These are phyloP conservation scores for Alternaria dauci DNA, from an alignment of 2,329 filamentous ascomycete genomes.

Conservation along the genomic window DNA sequence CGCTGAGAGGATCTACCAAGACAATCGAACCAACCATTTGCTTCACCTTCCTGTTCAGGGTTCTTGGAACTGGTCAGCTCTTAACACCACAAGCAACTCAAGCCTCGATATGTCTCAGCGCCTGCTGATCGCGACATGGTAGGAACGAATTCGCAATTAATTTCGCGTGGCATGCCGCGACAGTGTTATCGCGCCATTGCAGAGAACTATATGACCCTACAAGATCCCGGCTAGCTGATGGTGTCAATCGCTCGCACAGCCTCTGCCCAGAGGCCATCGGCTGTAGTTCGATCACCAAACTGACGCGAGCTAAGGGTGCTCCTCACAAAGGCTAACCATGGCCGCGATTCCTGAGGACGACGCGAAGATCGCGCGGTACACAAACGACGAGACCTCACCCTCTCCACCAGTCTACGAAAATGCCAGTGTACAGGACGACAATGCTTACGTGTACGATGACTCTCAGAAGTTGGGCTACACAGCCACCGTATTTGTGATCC, in stretches of 20 bases:
- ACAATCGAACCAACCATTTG: conserved; percentile 20
- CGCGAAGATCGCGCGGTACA: conserved; percentile 28
- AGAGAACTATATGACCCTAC: conserved; percentile 27
- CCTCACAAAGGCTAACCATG: conserved; percentile 22
- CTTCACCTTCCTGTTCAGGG: conserved; percentile 42
- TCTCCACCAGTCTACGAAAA: conserved; percentile 30
- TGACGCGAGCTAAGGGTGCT: not conserved
- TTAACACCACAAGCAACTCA: conserved; percentile 35
- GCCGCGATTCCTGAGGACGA: conserved; percentile 31
- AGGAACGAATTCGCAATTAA: conserved; percentile 15
- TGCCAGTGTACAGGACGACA: conserved; percentile 42
- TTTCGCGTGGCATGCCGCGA: conserved; percentile 8
- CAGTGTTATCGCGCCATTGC: conserved; percentile 26
- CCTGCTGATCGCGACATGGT: conserved; percentile 39
- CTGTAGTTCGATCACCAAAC: not conserved
- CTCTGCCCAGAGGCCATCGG: not conserved
- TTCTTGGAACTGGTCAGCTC: conserved; percentile 20
- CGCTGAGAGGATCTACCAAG: conserved; percentile 33
- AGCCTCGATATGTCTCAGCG: conserved; percentile 34
- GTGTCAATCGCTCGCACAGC: conserved; percentile 18
- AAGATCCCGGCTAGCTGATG: conserved; percentile 13
- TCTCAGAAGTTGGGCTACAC: conserved; percentile 47
- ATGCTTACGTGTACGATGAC: conserved; percentile 44
- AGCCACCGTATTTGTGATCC: conserved; percentile 45
- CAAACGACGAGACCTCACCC: conserved; percentile 21